Percentiles rank a stretch among this genome's conserved stretches.
Evolutionary conservation across 148 eudicot genomes (phyloP).

Genomic region (Agrostemma githago): DNA sequence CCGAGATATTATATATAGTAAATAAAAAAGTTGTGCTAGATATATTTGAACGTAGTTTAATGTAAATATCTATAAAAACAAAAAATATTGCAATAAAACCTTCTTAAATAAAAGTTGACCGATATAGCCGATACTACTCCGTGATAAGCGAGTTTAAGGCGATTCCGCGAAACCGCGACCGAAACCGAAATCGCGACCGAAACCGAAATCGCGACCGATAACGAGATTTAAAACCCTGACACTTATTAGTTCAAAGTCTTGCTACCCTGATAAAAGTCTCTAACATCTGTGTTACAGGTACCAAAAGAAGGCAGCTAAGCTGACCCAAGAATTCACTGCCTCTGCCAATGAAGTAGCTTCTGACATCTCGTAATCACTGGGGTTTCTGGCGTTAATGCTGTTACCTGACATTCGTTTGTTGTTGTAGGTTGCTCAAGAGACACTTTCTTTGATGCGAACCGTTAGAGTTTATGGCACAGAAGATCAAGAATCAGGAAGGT

Average conservation of each 20-base stretch:
- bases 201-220: no score
- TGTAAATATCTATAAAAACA: no score
- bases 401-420: constrained; percentile 10
- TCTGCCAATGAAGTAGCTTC: constrained; percentile 83
- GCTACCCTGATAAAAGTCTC: neutral
- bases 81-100: no score
- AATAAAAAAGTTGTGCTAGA: no score
- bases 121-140: no score
- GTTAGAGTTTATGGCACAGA: constrained; percentile 98
- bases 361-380: constrained; percentile 4
- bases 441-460: constrained; percentile 89
- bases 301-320: constrained; percentile 93
- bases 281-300: constrained; percentile 47
- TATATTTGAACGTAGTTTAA: no score
- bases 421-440: constrained; percentile 91
- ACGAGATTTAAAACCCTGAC: no score
- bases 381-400: constrained; percentile 16
- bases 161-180: no score
- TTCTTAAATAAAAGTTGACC: no score
- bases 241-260: neutral
- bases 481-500: constrained; percentile 82
- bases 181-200: no score
- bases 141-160: no score
- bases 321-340: constrained; percentile 82
- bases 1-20: no score